Evolutionary conservation across 768 basidiomycete species (phyloP).

Genomic region (Chlorophyllum brunneum): DNA sequence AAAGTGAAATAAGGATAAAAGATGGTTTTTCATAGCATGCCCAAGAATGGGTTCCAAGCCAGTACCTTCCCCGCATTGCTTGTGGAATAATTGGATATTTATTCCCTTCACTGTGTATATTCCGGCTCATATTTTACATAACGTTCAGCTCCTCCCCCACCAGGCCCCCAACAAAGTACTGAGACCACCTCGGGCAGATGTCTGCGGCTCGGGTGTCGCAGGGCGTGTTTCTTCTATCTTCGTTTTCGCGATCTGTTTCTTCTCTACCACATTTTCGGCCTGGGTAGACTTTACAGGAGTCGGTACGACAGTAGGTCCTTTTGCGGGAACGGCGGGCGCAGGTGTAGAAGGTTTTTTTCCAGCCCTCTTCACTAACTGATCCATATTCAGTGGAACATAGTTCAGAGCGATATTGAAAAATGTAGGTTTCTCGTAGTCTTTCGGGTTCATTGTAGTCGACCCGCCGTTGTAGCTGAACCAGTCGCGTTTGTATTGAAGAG

Average conservation of each 20-base stretch:
- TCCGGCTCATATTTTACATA: background rate
- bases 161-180: constrained; percentile 73
- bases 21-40: too few relatives aligned
- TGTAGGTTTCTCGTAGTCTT: constrained; percentile 71
- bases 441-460: constrained; percentile 35
- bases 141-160: constrained; percentile 60
- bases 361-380: constrained; percentile 62
- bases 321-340: constrained; percentile 14
- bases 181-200: constrained; percentile 49
- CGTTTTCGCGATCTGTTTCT: constrained; percentile 48
- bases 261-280: constrained; percentile 32
- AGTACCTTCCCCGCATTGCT: too few relatives aligned
- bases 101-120: background rate
- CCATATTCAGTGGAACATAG: constrained; percentile 86
- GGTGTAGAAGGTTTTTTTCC: constrained; percentile 45
- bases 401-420: constrained; percentile 96
- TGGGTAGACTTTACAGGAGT: constrained; percentile 18
- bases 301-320: constrained; percentile 8
- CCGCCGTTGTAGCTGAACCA: constrained; percentile 84
- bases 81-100: too few relatives aligned
- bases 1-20: too few relatives aligned
- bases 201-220: constrained; percentile 46
- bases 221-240: constrained; percentile 52
- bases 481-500: constrained; percentile 55
- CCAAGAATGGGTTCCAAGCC: too few relatives aligned